Evolutionary conservation across 2,329 filamentous ascomycete genomes (phyloP).

Genomic region (Ophiostoma pallidulum): DNA sequence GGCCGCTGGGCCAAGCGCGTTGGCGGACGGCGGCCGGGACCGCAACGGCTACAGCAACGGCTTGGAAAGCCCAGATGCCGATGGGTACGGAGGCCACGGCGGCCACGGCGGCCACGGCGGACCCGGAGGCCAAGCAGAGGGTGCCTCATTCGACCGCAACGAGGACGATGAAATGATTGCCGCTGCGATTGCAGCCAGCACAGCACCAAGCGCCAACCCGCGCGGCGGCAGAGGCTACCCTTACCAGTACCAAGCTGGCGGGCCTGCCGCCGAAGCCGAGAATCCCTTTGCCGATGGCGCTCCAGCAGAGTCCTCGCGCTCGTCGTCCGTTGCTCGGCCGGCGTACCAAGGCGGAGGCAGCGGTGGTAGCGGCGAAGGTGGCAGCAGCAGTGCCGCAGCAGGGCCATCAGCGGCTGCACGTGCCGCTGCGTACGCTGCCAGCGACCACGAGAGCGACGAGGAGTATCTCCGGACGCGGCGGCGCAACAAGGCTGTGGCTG

Average conservation of each 20-base stretch:
- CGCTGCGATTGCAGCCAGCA: constrained; percentile 16
- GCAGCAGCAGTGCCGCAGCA: constrained; percentile 1
- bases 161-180: constrained; percentile 15
- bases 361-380: background rate
- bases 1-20: constrained; percentile 9
- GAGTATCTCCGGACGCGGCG: constrained; percentile 12
- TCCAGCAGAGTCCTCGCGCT: constrained; percentile 10
- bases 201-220: constrained; percentile 5
- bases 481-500: constrained; percentile 5
- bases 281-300: constrained; percentile 12
- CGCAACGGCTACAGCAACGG: constrained; percentile 2
- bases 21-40: background rate
- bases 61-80: background rate
- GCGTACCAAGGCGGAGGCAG: background rate
- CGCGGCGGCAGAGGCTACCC: background rate
- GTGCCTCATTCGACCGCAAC: background rate
- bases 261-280: constrained; percentile 2
- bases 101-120: too few species aligned
- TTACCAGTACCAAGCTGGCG: background rate
- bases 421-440: constrained; percentile 2
- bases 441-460: constrained; percentile 11
- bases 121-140: background rate
- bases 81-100: background rate
- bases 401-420: background rate
- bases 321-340: constrained; percentile 11